Conservation (phyloP, 2,329 filamentous ascomycete genomes). For the Cordyceps cicadae region DNA sequence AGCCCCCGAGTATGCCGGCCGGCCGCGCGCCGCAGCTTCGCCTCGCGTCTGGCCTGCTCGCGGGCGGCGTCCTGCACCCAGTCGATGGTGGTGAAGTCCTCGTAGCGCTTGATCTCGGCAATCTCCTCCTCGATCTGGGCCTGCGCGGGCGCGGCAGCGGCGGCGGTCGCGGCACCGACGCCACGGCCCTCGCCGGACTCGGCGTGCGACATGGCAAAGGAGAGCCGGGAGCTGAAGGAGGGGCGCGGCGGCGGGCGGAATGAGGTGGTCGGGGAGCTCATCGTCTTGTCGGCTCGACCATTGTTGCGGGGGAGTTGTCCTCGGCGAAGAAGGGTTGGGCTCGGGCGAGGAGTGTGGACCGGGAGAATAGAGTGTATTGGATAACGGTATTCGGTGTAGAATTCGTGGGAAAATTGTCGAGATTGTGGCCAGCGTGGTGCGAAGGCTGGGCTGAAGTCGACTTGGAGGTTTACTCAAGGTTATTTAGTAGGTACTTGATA, state of each 20-base stretch:
- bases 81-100: slow-evolving; percentile 98
- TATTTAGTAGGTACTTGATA: too few relatives aligned
- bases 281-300: slow-evolving; percentile 26
- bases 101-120: slow-evolving; percentile 94
- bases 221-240: slow-evolving; percentile 57
- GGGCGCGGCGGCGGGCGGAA: slow-evolving; percentile 32
- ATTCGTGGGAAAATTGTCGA: neutral
- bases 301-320: slow-evolving; percentile 18
- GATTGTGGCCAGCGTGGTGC: neutral
- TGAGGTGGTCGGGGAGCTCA: slow-evolving; percentile 34
- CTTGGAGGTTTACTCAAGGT: neutral
- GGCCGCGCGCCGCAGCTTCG: slow-evolving; percentile 62
- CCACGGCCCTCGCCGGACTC: slow-evolving; percentile 53
- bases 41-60: slow-evolving; percentile 74
- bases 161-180: slow-evolving; percentile 17
- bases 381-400: neutral
- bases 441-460: neutral
- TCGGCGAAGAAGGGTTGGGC: neutral
- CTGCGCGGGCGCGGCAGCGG: slow-evolving; percentile 41
- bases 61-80: slow-evolving; percentile 97
- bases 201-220: slow-evolving; percentile 56
- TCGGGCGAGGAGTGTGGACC: neutral
- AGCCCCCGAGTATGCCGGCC: slow-evolving; percentile 64
- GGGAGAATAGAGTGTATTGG: neutral
- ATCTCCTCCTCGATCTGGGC: slow-evolving; percentile 87